Percentiles rank a stretch among this genome's conserved stretches.
Conservation (phyloP, 176 grass and related monocot species). For the Guadua angustifolia region DNA sequence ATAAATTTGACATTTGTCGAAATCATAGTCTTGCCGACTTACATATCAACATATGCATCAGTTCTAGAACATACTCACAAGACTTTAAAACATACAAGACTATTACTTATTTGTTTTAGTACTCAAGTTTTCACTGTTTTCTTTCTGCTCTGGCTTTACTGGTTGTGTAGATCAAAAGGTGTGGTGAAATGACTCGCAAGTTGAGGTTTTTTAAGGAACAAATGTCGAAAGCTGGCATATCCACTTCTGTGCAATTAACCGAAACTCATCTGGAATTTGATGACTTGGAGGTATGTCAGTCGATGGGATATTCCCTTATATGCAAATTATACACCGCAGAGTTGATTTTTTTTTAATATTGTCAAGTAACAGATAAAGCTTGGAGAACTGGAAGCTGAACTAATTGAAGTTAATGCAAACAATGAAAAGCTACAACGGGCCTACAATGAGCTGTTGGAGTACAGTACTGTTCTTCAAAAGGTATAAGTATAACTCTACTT, state of each 20-base stretch:
- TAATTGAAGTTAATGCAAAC: slow-evolving; percentile 98
- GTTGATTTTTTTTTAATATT: slow-evolving; percentile 28
- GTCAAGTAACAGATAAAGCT: slow-evolving; percentile 77
- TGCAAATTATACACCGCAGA: background rate
- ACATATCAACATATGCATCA: background rate
- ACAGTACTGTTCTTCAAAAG: slow-evolving; percentile 86
- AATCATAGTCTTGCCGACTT: background rate
- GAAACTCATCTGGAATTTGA: slow-evolving; percentile 68
- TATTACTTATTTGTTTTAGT: background rate
- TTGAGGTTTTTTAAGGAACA: slow-evolving; percentile 85
- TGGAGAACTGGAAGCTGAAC: slow-evolving; percentile 83
- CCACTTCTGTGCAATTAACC: slow-evolving; percentile 46
- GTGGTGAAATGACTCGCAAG: slow-evolving; percentile 89
- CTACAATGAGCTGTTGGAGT: slow-evolving; percentile 86
- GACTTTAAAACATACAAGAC: background rate
- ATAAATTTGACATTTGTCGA: slow-evolving; percentile 16
- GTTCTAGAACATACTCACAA: background rate
- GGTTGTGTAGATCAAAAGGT: slow-evolving; percentile 77
- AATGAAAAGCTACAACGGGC: slow-evolving; percentile 79
- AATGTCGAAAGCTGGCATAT: slow-evolving; percentile 76
- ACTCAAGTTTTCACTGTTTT: background rate
- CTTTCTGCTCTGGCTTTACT: slow-evolving; percentile 19
- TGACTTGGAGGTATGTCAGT: slow-evolving; percentile 69
- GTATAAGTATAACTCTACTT: slow-evolving; percentile 57
- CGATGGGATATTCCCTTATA: background rate